Evolutionary conservation across 176 grass and related monocot species (phyloP).

Genomic region (Musa itinerans): DNA sequence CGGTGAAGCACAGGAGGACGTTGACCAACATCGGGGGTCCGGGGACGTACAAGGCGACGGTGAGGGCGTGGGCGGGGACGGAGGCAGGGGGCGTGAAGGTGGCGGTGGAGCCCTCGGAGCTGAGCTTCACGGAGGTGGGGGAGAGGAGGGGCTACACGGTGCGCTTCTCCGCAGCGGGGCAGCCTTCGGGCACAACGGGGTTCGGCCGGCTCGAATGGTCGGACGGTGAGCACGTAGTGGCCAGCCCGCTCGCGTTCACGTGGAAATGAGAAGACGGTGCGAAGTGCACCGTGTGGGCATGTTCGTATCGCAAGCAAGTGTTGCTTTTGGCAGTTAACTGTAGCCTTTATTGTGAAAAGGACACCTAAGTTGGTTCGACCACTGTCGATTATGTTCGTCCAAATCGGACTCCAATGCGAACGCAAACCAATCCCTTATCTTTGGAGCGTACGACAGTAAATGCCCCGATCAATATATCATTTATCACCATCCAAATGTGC

Average conservation of each 20-base stretch:
- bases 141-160: conserved; percentile 79
- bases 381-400: too few relatives aligned
- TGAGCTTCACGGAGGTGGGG: conserved; percentile 46
- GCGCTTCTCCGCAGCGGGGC: conserved; percentile 47
- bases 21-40: conserved; percentile 59
- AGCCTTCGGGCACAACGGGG: conserved; percentile 47
- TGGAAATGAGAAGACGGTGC: conserved; percentile 38
- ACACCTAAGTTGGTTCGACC: too few relatives aligned
- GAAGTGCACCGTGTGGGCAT: too few relatives aligned
- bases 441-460: too few relatives aligned
- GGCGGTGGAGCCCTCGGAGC: conserved; percentile 40
- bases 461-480: too few relatives aligned
- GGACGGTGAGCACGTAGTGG: conserved; percentile 66
- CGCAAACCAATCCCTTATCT: too few relatives aligned
- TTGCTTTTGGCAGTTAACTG: too few relatives aligned
- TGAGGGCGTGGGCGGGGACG: conserved; percentile 3
- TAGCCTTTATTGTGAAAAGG: too few relatives aligned
- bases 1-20: conserved; percentile 55
- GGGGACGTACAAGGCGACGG: conserved; percentile 55
- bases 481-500: too few relatives aligned
- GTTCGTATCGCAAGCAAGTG: too few relatives aligned
- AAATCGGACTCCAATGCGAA: too few relatives aligned
- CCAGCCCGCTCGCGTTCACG: conserved; percentile 60
- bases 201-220: conserved; percentile 80
- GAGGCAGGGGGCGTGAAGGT: conserved; percentile 25